A percentile compares a stretch with the other conserved stretches of the same genome.
These are phyloP conservation scores for Chalaropsis ovoidea DNA, from an alignment of 2,329 filamentous ascomycete genomes.

Conservation along the genomic window DNA sequence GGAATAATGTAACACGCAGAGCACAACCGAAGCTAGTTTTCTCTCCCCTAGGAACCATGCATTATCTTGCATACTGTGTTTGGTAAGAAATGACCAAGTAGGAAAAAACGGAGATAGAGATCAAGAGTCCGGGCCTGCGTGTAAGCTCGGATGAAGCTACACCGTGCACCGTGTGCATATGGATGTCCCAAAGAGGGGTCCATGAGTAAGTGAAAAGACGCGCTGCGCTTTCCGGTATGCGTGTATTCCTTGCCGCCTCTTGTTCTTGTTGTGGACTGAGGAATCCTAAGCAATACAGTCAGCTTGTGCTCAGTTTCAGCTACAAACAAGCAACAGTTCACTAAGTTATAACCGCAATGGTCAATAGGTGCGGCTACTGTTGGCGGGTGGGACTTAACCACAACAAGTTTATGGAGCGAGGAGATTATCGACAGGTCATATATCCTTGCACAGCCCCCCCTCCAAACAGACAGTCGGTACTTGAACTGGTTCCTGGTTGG, in stretches of 20 bases:
- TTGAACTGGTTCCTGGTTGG: background rate
- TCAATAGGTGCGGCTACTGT: background rate
- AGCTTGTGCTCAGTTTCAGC: background rate
- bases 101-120: background rate
- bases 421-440: background rate
- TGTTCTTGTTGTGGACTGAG: background rate
- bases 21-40: background rate
- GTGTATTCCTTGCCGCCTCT: background rate
- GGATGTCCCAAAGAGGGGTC: background rate
- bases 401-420: no score
- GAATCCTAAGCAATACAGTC: background rate
- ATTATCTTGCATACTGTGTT: background rate
- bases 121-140: background rate
- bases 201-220: background rate
- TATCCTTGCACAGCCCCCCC: conserved; percentile 5
- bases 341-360: background rate
- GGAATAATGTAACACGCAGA: background rate
- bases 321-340: background rate
- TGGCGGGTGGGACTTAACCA: no score
- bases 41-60: background rate
- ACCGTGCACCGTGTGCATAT: background rate
- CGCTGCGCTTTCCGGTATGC: background rate
- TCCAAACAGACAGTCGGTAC: background rate
- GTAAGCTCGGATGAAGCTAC: background rate
- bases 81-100: background rate